Percentiles rank a stretch among this genome's conserved stretches.
Evolutionary conservation across 2,329 filamentous ascomycete species (phyloP).

Genomic region (Paradendryphiella salina): DNA sequence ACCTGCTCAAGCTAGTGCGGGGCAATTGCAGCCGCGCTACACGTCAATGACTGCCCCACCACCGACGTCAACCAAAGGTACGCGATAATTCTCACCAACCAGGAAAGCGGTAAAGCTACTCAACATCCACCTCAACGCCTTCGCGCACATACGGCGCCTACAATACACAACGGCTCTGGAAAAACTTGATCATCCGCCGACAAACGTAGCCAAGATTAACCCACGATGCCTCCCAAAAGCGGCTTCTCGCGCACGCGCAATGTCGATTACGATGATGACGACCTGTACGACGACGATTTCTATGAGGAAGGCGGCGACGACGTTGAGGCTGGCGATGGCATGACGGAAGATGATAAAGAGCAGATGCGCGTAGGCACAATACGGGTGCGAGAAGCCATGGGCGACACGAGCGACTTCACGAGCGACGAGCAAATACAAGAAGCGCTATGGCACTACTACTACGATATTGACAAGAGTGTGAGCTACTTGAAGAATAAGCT

Average conservation of each 20-base stretch:
- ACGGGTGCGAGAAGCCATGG: constrained; percentile 69
- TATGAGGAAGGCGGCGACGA: constrained; percentile 43
- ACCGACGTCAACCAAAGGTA: constrained; percentile 13
- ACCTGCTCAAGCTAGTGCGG: constrained; percentile 19
- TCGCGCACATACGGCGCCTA: not conserved
- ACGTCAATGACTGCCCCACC: constrained; percentile 21
- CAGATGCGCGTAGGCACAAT: constrained; percentile 68
- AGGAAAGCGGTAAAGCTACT: not conserved
- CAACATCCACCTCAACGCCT: not conserved
- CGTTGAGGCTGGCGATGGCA: constrained; percentile 23
- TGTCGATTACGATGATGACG: constrained; percentile 55
- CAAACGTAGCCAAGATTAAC: not conserved
- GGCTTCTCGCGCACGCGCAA: constrained; percentile 52
- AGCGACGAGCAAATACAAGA: constrained; percentile 79
- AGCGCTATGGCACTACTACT: constrained; percentile 93
- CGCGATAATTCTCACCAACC: constrained; percentile 2
- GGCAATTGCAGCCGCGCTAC: constrained; percentile 17
- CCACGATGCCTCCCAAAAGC: constrained; percentile 42
- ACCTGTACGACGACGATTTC: constrained; percentile 56
- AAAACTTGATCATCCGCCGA: not conserved
- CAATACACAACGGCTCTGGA: not conserved
- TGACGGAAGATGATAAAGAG: constrained; percentile 44
- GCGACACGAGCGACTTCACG: constrained; percentile 58
- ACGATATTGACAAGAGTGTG: constrained; percentile 84
- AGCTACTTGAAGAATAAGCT: constrained; percentile 71